These are phyloP conservation scores for Fusarium globosum DNA, from an alignment of 2,329 filamentous ascomycete species.

Conservation along the genomic window DNA sequence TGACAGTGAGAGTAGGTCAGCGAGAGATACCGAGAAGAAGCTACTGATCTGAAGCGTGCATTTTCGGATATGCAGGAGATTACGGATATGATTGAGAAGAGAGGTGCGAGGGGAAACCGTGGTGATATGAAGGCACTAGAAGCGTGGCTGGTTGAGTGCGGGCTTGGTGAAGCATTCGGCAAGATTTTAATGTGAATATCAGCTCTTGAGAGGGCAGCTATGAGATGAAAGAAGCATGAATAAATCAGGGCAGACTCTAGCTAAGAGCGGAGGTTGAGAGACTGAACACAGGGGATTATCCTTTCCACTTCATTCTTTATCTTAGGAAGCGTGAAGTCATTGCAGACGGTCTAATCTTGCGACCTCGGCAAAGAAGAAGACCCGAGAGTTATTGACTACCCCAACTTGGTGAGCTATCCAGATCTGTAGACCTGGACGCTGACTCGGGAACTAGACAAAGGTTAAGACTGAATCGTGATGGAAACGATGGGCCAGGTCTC, in stretches of 20 bases:
- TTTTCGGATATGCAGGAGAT: slow-evolving; percentile 69
- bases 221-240: neutral
- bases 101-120: slow-evolving; percentile 61
- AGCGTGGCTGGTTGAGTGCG: slow-evolving; percentile 57
- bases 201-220: no score
- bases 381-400: neutral
- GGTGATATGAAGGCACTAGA: slow-evolving; percentile 66
- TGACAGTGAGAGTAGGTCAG: slow-evolving; percentile 50
- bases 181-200: slow-evolving; percentile 40
- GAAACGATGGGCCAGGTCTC: rapidly evolving
- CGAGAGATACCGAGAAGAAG: slow-evolving; percentile 61
- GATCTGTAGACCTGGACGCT: no score
- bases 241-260: neutral
- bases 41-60: slow-evolving; percentile 48
- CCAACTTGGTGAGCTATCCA: neutral
- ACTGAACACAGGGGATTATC: rapidly evolving
- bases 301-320: rapidly evolving
- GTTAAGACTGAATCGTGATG: rapidly evolving
- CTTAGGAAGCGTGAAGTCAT: neutral
- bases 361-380: no score
- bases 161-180: slow-evolving; percentile 41
- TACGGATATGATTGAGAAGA: slow-evolving; percentile 59
- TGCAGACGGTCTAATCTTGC: no score
- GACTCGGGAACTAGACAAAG: neutral
- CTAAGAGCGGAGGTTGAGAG: rapidly evolving